A percentile compares a stretch with the other conserved stretches of the same genome.
These are phyloP conservation scores for Saccharomycopsis malanga DNA, from an alignment of 805 yeast genomes.

Conservation along the genomic window DNA sequence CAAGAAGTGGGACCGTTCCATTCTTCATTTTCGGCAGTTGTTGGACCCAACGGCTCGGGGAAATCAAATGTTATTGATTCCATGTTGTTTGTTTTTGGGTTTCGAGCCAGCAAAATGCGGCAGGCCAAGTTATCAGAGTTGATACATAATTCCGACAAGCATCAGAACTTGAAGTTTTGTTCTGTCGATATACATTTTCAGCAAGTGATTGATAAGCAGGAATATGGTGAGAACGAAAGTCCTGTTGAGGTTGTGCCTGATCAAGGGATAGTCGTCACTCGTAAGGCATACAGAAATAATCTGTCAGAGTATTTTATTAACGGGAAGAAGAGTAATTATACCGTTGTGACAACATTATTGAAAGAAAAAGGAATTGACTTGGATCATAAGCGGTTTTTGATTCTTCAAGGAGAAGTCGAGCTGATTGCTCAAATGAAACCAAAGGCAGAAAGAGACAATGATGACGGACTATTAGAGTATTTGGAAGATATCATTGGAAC, in stretches of 20 bases:
- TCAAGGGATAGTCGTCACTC: constrained; percentile 58
- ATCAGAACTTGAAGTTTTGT: constrained; percentile 62
- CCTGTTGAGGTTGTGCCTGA: constrained; percentile 40
- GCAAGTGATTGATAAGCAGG: constrained; percentile 56
- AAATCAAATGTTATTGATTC: constrained; percentile 97
- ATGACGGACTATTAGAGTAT: constrained; percentile 91
- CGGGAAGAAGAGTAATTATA: constrained; percentile 59
- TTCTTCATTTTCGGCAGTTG: constrained; percentile 90
- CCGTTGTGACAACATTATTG: constrained; percentile 68
- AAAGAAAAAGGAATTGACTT: constrained; percentile 84
- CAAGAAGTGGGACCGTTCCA: constrained; percentile 95
- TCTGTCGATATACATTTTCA: constrained; percentile 87
- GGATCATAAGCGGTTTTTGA: constrained; percentile 89
- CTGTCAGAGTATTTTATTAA: constrained; percentile 74
- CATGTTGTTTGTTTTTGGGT: constrained; percentile 92
- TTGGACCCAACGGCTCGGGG: constrained; percentile 98
- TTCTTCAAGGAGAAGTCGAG: constrained; percentile 97
- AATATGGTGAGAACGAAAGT: constrained; percentile 32
- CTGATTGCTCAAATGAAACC: constrained; percentile 98
- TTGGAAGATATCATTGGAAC: constrained; percentile 97
- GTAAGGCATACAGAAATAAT: constrained; percentile 73
- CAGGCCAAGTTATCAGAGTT: constrained; percentile 89
- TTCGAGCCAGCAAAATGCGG: constrained; percentile 93
- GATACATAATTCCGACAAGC: constrained; percentile 81
- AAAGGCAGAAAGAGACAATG: constrained; percentile 85